Base-by-base conservation (phyloP, 2,329 filamentous ascomycete species). In the Phyllosticta citriasiana region DNA sequence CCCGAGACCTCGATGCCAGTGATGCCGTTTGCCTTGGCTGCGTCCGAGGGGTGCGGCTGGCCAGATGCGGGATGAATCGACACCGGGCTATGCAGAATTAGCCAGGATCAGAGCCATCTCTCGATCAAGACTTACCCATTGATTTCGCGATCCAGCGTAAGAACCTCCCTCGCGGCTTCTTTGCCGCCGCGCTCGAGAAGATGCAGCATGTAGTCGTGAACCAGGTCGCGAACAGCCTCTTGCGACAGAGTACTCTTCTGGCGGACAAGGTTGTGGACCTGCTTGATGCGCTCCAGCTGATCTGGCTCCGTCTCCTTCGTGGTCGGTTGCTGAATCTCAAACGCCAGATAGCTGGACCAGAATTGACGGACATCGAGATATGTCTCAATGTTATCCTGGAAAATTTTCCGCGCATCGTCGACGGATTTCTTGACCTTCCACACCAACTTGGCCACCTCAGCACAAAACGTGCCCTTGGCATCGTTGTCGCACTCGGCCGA, bases 261-360 rank as follows among this genome's bases (percentile, higher is more conserved):
- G 35, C 87, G 82, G 68, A 96, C 82, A 67, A 90, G 84, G 24
- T 89, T 82, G 69, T 93, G 85, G 12, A 97, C 88, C 59, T 86
- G 82, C 76, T 90, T 90, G 70, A 97, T 85, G n/a, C 87, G 87
- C 65, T 85, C 80, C 58, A 86, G 84, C 61, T 91, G 84, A 61
- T 84, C 78, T 1, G 78, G 67, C 69, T 93, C 89, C 2, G 82
- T 79, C 57, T 85, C 82, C 1, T 80, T 76, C 64, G 78, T 86
- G 1, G 86, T 87, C 10, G 89, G 88, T 72, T 96, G 92, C 61
- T 89, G 85, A 56, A 95, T 79, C 77, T 99, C 94, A 70, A 99
- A 96, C 62, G 88, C 80, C 60, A 97, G 82, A 80, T 91, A 97
- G 69, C 84, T 89, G 67, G 86, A 81, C 93, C 94, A 99, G 79